Evolutionary conservation across 176 grass and related monocot genomes (phyloP), one percentile per base, ranked within the genome.

Genomic region (Oryza coarctata): DNA sequence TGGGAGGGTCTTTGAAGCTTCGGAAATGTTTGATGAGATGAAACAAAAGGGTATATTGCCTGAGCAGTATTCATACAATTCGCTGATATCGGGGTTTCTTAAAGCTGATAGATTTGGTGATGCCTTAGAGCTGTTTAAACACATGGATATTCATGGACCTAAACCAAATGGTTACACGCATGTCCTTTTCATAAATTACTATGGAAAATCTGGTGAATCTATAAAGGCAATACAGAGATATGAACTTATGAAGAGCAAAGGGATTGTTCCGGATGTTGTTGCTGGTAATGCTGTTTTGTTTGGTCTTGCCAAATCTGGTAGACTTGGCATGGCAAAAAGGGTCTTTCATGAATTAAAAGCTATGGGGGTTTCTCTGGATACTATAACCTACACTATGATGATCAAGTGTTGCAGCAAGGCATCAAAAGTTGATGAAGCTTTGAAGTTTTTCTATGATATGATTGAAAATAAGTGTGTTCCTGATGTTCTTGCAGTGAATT

Each of bases 331-430:
- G 76, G 96, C 96, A 38, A 98, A 91, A 88, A 92, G 86, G 65
- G 77, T 98, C 75, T 87, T 98, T 78, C 58, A 83, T 68, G 92
- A 95, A 90, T 71, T 95, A 68, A 92, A 84, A 68, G 80, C 27
- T 55, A 91, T 90, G 86, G 96, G 96, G 17, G 74, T 93, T 33
- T 77, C 70, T 81, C 90, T 90, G 6, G 96, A 98, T 91, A 57
- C 85, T 40, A 93, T 95, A 70, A 98, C 96, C 13, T 98, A 98
- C 75, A 95, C 89, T n/a, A 91, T 95, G 90, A 93, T 98, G 92
- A 95, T 98, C 73, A 98, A 98, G 65, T 98, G 96, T 71, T 98
- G 88, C 79, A 90, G 88, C 73, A 98, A 90, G 76, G 87, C 87
- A 63, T 90, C 87, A 32, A 91, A 95, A 85, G 39, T 72, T 57